Base-by-base conservation (phyloP, 2,329 filamentous ascomycete species). In the Botrytis fragariae region DNA sequence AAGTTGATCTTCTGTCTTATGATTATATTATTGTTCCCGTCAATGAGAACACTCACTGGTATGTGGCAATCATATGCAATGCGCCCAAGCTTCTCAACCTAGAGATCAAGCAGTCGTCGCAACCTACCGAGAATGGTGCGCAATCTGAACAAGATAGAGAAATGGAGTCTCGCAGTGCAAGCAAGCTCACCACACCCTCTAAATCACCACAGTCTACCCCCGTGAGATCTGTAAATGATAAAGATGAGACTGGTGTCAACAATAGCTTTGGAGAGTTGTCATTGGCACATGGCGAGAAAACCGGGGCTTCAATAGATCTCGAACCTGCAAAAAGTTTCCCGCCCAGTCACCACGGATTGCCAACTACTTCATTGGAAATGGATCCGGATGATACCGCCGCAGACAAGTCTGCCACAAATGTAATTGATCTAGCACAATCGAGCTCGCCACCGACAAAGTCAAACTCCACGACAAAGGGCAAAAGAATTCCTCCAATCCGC, bases 11-110 rank as follows among this genome's bases (percentile, higher is more conserved):
- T 14, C 93, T 98, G 79, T 87, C 86, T 9, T 94, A 93, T 78
- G 93, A 97, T 80, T 98, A 95, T 81, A 90, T 98, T 74, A 87
- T 98, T 18, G 92, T 99, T 10, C 96, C 96, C 0, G 93, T 99
- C 81, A 97, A 97, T 78, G 93, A 98, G 80, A 86, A 89, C 77
- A 84, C 86, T 1, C 96, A 99, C 82, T 99, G 97, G 96, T 98
- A 96, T 82, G 85, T 98, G 76, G 94, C 94, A 22, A 95, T 99
- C 72, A 95, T 99, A 70, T 97, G 94, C 87, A 97, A 99, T 79
- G 87, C 95, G 3, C 88, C 89, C 5, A 90, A 87, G 69, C 85
- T 96, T 35, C 79, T 89, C 12, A 81, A 80, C 2, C 69, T 73
- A n/a, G 67, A 75, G 9, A 62, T 25, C 3, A 44, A 74, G 12